A percentile compares a stretch with the other conserved stretches of the same genome.
Conservation (phyloP, 768 basidiomycete genomes). For the Suillus bovinus region DNA sequence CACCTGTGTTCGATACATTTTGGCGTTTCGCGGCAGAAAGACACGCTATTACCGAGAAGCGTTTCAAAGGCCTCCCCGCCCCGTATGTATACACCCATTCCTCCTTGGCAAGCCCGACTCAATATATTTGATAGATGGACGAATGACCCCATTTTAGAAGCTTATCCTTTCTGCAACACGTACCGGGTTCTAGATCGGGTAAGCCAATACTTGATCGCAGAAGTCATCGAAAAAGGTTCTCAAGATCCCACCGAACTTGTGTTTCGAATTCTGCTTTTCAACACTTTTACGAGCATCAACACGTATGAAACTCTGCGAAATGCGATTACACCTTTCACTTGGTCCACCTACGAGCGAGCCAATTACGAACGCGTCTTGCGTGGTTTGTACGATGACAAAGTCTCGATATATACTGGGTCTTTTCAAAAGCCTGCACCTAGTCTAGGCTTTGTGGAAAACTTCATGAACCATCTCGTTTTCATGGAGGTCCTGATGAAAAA, state of each 20-base stretch:
- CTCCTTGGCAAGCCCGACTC: neutral
- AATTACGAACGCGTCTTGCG: slow-evolving; percentile 56
- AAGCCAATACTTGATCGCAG: slow-evolving; percentile 64
- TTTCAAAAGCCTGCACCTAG: slow-evolving; percentile 73
- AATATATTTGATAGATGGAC: slow-evolving; percentile 58
- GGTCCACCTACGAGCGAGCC: slow-evolving; percentile 53
- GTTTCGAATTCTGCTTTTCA: slow-evolving; percentile 74
- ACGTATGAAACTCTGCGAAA: slow-evolving; percentile 66
- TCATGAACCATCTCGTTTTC: slow-evolving; percentile 64
- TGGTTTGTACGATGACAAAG: slow-evolving; percentile 36
- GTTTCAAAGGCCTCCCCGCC: slow-evolving; percentile 46
- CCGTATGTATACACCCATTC: slow-evolving; percentile 45
- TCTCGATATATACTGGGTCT: slow-evolving; percentile 63
- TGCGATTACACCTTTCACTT: slow-evolving; percentile 59
- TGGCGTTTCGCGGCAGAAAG: slow-evolving; percentile 60
- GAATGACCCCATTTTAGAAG: slow-evolving; percentile 53
- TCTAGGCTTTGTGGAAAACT: slow-evolving; percentile 46
- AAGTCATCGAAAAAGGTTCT: slow-evolving; percentile 71
- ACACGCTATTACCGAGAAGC: slow-evolving; percentile 55
- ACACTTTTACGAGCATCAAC: slow-evolving; percentile 66
- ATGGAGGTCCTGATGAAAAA: slow-evolving; percentile 62
- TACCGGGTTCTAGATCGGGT: slow-evolving; percentile 73
- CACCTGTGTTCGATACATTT: slow-evolving; percentile 60
- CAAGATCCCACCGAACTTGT: slow-evolving; percentile 60
- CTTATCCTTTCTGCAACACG: slow-evolving; percentile 69